Evolutionary conservation across 768 basidiomycete species (phyloP).

Genomic region (Artomyces pyxidatus): DNA sequence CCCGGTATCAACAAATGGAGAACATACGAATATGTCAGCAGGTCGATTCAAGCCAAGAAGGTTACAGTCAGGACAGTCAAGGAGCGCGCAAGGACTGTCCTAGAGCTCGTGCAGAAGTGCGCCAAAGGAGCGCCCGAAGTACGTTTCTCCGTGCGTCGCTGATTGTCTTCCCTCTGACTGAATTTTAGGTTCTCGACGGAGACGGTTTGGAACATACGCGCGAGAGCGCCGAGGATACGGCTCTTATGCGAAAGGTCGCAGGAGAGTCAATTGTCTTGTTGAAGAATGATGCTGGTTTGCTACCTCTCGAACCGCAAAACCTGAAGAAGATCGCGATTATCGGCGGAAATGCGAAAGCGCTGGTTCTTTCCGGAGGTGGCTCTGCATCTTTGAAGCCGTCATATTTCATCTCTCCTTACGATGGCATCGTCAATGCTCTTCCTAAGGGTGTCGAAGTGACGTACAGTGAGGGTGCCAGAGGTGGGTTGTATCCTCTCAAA

Average conservation of each 20-base stretch:
- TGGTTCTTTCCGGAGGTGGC: constrained; percentile 60
- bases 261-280: constrained; percentile 66
- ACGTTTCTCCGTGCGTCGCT: neutral
- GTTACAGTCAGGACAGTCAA: constrained; percentile 57
- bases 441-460: constrained; percentile 43
- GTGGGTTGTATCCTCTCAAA: constrained; percentile 30
- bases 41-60: constrained; percentile 54
- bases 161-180: neutral
- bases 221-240: constrained; percentile 53
- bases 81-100: constrained; percentile 54
- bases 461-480: constrained; percentile 62
- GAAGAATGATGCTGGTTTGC: constrained; percentile 53
- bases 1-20: constrained; percentile 74
- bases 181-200: constrained; percentile 52
- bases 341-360: constrained; percentile 62
- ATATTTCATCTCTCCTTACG: constrained; percentile 70
- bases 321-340: constrained; percentile 69
- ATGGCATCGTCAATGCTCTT: constrained; percentile 61
- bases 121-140: constrained; percentile 62
- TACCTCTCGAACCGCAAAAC: constrained; percentile 37
- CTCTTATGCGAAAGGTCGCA: constrained; percentile 59
- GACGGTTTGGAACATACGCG: constrained; percentile 58
- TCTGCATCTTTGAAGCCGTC: constrained; percentile 66
- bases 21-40: constrained; percentile 55
- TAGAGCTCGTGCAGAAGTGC: constrained; percentile 64